A percentile compares a stretch with the other conserved stretches of the same genome.
These are phyloP conservation scores for Cupressus sempervirens DNA, from an alignment of 75 land plant genomes.

Conservation along the genomic window DNA sequence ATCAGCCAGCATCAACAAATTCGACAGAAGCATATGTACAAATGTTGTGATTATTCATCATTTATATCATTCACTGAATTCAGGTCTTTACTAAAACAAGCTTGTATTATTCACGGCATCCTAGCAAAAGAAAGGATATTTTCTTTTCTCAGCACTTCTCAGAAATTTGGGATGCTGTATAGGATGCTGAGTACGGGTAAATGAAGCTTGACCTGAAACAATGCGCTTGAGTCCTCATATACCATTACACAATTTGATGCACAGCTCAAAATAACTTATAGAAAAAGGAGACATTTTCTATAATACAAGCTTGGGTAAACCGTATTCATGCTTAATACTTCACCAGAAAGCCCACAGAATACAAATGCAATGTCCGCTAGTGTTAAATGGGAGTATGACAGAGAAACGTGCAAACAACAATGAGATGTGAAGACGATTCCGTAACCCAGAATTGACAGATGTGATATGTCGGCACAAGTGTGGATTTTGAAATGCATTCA, in stretches of 20 bases:
- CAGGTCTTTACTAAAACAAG: background rate
- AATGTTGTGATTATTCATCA: background rate
- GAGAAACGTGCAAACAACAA: background rate
- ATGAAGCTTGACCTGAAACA: too few species aligned
- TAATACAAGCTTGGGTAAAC: background rate
- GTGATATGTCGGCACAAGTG: background rate
- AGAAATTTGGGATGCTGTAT: background rate
- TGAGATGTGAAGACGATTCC: too few species aligned
- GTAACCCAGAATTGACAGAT: background rate
- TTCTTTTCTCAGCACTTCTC: background rate
- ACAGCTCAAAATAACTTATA: too few species aligned
- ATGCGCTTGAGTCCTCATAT: too few species aligned
- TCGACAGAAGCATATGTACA: background rate
- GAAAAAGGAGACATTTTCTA: background rate
- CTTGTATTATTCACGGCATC: background rate
- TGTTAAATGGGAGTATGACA: background rate
- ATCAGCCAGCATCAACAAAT: background rate
- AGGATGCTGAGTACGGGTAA: background rate
- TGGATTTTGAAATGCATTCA: background rate
- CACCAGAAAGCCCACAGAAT: background rate
- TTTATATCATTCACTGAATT: background rate
- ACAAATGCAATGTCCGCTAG: background rate
- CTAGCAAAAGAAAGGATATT: background rate
- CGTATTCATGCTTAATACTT: background rate
- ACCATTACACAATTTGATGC: too few species aligned